Evolutionary conservation across 2,329 filamentous ascomycete genomes (phyloP).

Genomic region (Aureobasidium sp.): DNA sequence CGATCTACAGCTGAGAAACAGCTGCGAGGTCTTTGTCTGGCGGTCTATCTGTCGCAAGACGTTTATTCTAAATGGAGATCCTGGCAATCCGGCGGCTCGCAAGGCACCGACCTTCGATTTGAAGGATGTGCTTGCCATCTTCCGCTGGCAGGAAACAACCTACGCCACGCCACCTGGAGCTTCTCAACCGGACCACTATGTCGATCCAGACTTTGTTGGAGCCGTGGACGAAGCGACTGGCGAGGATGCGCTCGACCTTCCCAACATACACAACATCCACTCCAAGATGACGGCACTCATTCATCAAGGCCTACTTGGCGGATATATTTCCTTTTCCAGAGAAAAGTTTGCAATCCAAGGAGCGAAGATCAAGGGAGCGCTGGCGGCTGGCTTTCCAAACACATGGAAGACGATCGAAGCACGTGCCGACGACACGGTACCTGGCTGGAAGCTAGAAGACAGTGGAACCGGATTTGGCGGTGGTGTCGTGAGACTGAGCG

Average conservation of each 20-base stretch:
- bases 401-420: constrained; percentile 63
- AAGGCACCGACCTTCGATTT: constrained; percentile 68
- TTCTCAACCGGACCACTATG: constrained; percentile 33
- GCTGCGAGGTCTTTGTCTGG: constrained; percentile 78
- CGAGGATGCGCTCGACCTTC: constrained; percentile 21
- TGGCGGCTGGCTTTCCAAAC: constrained; percentile 67
- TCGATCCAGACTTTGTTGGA: constrained; percentile 42
- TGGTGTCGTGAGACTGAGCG: constrained; percentile 49
- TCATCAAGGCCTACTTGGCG: constrained; percentile 72
- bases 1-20: constrained; percentile 66
- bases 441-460: constrained; percentile 61
- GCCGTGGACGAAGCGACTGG: constrained; percentile 19
- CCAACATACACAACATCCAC: constrained; percentile 63
- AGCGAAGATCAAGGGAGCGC: constrained; percentile 47
- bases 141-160: constrained; percentile 55
- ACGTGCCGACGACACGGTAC: constrained; percentile 58
- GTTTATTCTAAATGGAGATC: constrained; percentile 72
- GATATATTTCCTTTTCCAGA: constrained; percentile 73
- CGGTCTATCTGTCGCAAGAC: constrained; percentile 70
- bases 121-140: constrained; percentile 57
- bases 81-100: constrained; percentile 51
- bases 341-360: constrained; percentile 77
- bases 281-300: constrained; percentile 69
- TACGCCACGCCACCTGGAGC: constrained; percentile 27
- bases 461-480: constrained; percentile 26